These are phyloP conservation scores for Steccherinum ochraceum DNA, from an alignment of 768 basidiomycete genomes.

Conservation along the genomic window DNA sequence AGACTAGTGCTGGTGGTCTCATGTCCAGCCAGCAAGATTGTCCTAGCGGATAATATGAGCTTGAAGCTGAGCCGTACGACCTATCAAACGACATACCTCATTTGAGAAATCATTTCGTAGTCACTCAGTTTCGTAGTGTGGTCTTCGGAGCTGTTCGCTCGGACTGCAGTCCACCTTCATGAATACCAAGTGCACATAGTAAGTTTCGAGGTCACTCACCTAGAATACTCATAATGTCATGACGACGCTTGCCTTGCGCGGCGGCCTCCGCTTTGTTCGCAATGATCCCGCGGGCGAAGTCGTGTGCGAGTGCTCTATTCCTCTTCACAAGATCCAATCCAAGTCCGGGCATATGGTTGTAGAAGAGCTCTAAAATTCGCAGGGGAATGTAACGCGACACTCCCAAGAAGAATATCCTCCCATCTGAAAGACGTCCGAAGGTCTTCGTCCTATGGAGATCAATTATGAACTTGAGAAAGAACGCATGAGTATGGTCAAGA, in stretches of 20 bases:
- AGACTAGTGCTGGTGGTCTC: conserved; percentile 26
- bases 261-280: conserved; percentile 37
- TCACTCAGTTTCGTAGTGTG: conserved; percentile 30
- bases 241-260: conserved; percentile 42
- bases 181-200: no score
- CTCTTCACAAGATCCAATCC: conserved; percentile 34
- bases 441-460: background rate
- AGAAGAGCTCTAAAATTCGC: background rate
- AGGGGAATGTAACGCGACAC: background rate
- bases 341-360: conserved; percentile 26
- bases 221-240: conserved; percentile 50
- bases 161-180: no score
- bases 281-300: conserved; percentile 42
- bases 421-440: background rate
- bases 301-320: conserved; percentile 15
- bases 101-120: conserved; percentile 23
- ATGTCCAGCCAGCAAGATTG: conserved; percentile 16
- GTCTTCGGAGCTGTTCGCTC: conserved; percentile 48
- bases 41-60: no score
- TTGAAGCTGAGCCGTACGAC: background rate
- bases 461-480: background rate
- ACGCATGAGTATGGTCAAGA: background rate
- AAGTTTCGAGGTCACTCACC: no score
- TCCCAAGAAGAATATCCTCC: background rate
- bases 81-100: conserved; percentile 14